Evolutionary conservation across 495 filamentous ascomycete species (phyloP).

Genomic region (Podospora conica): DNA sequence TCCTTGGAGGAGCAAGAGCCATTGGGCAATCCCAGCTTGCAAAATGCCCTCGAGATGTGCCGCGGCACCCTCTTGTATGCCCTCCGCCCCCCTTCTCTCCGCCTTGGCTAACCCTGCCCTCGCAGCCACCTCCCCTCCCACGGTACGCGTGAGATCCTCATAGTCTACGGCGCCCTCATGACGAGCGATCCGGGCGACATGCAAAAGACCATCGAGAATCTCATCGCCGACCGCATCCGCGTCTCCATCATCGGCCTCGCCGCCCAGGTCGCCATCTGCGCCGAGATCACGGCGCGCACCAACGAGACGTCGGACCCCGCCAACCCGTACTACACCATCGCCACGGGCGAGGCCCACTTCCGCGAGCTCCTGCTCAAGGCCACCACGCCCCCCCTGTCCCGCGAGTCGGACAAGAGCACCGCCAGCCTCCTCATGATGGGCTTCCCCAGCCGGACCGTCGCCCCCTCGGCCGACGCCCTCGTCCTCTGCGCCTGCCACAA

Average conservation of each 20-base stretch:
- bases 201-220: constrained; percentile 72
- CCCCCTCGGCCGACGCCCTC: constrained; percentile 51
- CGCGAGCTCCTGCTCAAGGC: constrained; percentile 79
- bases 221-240: constrained; percentile 74
- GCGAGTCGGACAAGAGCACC: constrained; percentile 57
- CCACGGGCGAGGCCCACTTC: constrained; percentile 83
- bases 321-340: constrained; percentile 61
- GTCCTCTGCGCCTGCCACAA: constrained; percentile 86
- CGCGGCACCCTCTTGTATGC: constrained; percentile 75
- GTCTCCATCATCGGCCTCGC: constrained; percentile 84
- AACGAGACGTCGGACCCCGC: constrained; percentile 66
- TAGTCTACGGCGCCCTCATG: constrained; percentile 85
- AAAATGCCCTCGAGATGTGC: constrained; percentile 94
- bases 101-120: background rate
- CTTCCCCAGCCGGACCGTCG: constrained; percentile 88
- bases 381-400: constrained; percentile 81
- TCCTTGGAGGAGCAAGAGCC: constrained; percentile 69
- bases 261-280: constrained; percentile 86
- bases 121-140: constrained; percentile 80
- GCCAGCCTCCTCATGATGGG: constrained; percentile 94
- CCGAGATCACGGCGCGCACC: constrained; percentile 77
- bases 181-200: constrained; percentile 93
- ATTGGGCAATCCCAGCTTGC: constrained; percentile 80
- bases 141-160: constrained; percentile 84
- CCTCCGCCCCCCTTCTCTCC: constrained; percentile 11